These are phyloP conservation scores for Terfezia boudieri DNA, from an alignment of 495 filamentous ascomycete species.

Conservation along the genomic window DNA sequence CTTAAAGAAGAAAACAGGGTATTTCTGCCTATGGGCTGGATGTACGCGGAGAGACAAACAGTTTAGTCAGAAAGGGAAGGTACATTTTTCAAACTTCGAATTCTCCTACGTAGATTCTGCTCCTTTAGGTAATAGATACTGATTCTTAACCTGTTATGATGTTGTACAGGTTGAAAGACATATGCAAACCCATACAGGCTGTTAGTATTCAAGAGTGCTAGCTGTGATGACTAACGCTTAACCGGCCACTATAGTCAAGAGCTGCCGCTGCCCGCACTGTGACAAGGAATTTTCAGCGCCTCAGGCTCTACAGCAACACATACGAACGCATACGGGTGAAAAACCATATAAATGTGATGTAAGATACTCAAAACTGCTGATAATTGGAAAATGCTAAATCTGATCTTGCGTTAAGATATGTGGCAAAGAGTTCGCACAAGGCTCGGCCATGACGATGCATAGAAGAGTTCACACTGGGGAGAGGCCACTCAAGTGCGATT, in stretches of 20 bases:
- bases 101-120: not conserved
- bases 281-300: slow-evolving; percentile 33
- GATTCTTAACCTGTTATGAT: not conserved
- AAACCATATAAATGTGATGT: slow-evolving; percentile 27
- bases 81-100: not conserved
- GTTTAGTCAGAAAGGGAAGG: slow-evolving; percentile 35
- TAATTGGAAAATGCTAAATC: not conserved
- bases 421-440: slow-evolving; percentile 18
- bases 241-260: slow-evolving; percentile 28
- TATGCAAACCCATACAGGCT: slow-evolving; percentile 38
- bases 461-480: slow-evolving; percentile 18
- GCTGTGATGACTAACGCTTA: no score
- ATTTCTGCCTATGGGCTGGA: slow-evolving; percentile 26
- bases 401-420: slow-evolving; percentile 6
- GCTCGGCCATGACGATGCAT: slow-evolving; percentile 20
- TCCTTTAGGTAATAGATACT: no score
- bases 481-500: slow-evolving; percentile 27
- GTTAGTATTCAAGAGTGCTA: slow-evolving; percentile 22
- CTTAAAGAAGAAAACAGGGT: slow-evolving; percentile 24
- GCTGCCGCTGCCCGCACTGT: slow-evolving; percentile 31
- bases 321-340: slow-evolving; percentile 37
- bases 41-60: slow-evolving; percentile 24
- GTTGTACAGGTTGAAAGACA: slow-evolving; percentile 27
- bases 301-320: slow-evolving; percentile 38
- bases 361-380: not conserved